These are phyloP conservation scores for Hysterangium stoloniferum DNA, from an alignment of 768 basidiomycete genomes.

Conservation along the genomic window DNA sequence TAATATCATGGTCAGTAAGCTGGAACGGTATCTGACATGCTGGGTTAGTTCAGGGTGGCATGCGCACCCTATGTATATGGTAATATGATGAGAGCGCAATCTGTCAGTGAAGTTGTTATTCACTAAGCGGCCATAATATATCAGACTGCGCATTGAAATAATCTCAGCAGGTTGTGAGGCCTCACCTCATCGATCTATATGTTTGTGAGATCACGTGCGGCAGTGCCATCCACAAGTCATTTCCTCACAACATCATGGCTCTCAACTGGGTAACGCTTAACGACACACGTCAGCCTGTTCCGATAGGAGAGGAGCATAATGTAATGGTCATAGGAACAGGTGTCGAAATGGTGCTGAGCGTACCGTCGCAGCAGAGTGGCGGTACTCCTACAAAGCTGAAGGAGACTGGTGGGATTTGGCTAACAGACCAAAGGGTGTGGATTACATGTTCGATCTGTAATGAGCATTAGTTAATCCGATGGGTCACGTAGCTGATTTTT, in stretches of 20 bases:
- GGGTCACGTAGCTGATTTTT: constrained; percentile 51
- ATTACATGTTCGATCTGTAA: background rate
- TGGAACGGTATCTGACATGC: no score
- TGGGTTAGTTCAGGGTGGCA: no score
- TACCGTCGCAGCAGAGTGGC: constrained; percentile 38
- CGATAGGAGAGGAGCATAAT: constrained; percentile 53
- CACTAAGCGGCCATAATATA: no score
- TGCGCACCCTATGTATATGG: no score
- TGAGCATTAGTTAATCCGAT: background rate
- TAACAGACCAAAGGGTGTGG: constrained; percentile 71
- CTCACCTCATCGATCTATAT: no score
- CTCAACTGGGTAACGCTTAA: constrained; percentile 73
- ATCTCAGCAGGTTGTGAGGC: no score
- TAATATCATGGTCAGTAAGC: no score
- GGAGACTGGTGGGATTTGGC: constrained; percentile 47
- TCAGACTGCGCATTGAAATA: no score
- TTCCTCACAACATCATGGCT: constrained; percentile 42
- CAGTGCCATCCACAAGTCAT: no score
- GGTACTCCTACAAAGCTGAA: constrained; percentile 49
- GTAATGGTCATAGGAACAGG: constrained; percentile 49
- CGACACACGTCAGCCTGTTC: constrained; percentile 49
- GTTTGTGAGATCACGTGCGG: no score
- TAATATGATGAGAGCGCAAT: no score
- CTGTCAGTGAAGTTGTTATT: no score
- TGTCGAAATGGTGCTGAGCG: constrained; percentile 48